These are phyloP conservation scores for Aspergillus avenaceus DNA, from an alignment of 495 filamentous ascomycete genomes.

Conservation along the genomic window DNA sequence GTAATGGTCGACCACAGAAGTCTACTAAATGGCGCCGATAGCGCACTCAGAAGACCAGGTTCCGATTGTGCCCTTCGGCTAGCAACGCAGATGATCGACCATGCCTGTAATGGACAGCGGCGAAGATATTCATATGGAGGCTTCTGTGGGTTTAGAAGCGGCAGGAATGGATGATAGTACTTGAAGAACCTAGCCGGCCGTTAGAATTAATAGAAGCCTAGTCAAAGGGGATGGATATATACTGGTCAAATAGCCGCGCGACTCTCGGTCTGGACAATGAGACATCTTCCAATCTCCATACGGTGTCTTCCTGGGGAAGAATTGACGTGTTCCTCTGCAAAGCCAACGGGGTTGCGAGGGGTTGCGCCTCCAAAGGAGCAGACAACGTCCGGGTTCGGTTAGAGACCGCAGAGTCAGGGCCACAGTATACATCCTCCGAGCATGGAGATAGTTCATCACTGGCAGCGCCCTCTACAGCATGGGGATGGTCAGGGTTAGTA, in stretches of 20 bases:
- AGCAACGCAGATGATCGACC: slow-evolving; percentile 80
- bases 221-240: slow-evolving; percentile 4
- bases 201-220: slow-evolving; percentile 9
- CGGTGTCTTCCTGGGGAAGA: slow-evolving; percentile 35
- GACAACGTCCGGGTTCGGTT: slow-evolving; percentile 33
- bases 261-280: slow-evolving; percentile 36
- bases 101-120: slow-evolving; percentile 74
- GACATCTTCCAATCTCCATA: slow-evolving; percentile 42
- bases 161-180: slow-evolving; percentile 81
- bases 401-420: slow-evolving; percentile 27
- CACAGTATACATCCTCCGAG: slow-evolving; percentile 36
- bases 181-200: slow-evolving; percentile 56
- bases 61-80: slow-evolving; percentile 69
- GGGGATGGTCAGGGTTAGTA: slow-evolving; percentile 25
- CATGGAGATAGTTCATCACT: slow-evolving; percentile 36
- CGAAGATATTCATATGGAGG: slow-evolving; percentile 73
- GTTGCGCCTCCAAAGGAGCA: slow-evolving; percentile 32
- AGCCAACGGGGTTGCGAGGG: slow-evolving; percentile 35
- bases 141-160: slow-evolving; percentile 68
- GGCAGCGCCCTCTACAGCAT: slow-evolving; percentile 22
- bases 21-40: slow-evolving; percentile 69
- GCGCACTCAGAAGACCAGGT: slow-evolving; percentile 60
- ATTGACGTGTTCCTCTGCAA: slow-evolving; percentile 38
- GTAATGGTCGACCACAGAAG: slow-evolving; percentile 79
- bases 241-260: slow-evolving; percentile 43